A percentile compares a stretch with the other conserved stretches of the same genome.
Conservation (phyloP, 1,284 basidiomycete species). For the Pascua sp. region DNA sequence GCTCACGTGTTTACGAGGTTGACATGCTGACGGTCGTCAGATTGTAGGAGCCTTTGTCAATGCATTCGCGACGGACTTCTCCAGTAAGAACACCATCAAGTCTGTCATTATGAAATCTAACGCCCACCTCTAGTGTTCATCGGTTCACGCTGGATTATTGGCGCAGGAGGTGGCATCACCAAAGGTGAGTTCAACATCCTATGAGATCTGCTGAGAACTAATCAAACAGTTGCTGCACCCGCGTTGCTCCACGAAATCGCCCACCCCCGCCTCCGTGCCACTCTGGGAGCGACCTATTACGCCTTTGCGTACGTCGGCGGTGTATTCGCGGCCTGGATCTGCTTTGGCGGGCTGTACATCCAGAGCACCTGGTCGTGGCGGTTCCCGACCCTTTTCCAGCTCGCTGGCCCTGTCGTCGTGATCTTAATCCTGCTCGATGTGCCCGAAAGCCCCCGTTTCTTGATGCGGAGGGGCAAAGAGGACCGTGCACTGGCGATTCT, state of each 20-base stretch:
- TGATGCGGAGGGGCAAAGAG: slow-evolving; percentile 10
- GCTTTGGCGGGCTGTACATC: slow-evolving; percentile 29
- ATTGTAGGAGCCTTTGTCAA: slow-evolving; percentile 18
- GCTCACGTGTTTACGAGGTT: not conserved
- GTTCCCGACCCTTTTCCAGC: slow-evolving; percentile 16
- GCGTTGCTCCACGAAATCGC: slow-evolving; percentile 25
- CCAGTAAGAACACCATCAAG: not conserved
- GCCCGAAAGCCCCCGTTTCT: slow-evolving; percentile 14
- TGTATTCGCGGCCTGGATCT: slow-evolving; percentile 21
- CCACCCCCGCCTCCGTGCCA: slow-evolving; percentile 22
- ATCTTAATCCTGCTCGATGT: slow-evolving; percentile 2
- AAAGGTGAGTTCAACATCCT: slow-evolving; percentile 3
- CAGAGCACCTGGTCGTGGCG: slow-evolving; percentile 24
- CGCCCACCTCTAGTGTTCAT: slow-evolving; percentile 13
- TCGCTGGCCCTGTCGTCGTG: slow-evolving; percentile 7
- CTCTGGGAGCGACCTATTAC: slow-evolving; percentile 19
- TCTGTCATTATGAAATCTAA: not conserved
- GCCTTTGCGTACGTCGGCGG: slow-evolving; percentile 27
- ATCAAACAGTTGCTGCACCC: slow-evolving; percentile 14
- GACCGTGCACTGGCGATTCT: slow-evolving; percentile 12
- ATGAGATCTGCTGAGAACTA: too few relatives aligned
- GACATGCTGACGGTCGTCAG: slow-evolving; percentile 9
- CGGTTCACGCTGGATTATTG: slow-evolving; percentile 25
- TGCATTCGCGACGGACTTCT: slow-evolving; percentile 15
- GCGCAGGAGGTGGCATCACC: slow-evolving; percentile 29